Percentiles rank a stretch among this genome's conserved stretches.
These are phyloP conservation scores for Epicoccum sorghinum DNA, from an alignment of 2,329 filamentous ascomycete species.

Conservation along the genomic window DNA sequence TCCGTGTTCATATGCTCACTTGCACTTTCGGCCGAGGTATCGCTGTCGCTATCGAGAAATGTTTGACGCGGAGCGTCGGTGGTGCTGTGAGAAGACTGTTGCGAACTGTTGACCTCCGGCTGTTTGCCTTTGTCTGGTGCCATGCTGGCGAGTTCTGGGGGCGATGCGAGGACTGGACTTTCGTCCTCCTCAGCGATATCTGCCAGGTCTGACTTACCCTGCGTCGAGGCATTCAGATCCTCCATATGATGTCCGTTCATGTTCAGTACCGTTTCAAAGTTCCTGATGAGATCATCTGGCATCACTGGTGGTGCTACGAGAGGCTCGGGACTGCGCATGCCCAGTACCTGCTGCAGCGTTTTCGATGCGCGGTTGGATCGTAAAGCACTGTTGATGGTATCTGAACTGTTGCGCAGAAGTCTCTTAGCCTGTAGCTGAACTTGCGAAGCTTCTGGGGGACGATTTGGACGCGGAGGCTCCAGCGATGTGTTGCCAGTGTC, in stretches of 20 bases:
- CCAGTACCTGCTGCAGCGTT: conserved; percentile 22
- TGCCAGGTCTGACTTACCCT: not conserved
- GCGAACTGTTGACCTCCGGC: not conserved
- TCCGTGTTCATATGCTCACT: not conserved
- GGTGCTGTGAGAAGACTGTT: not conserved
- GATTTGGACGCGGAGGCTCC: too few relatives aligned
- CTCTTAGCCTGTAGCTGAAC: too few relatives aligned
- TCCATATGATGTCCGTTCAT: not conserved
- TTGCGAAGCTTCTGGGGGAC: too few relatives aligned
- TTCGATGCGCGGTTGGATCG: conserved; percentile 10
- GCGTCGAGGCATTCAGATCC: not conserved
- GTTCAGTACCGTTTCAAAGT: not conserved
- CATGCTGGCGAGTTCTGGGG: not conserved
- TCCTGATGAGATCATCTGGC: not conserved
- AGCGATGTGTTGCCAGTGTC: too few relatives aligned
- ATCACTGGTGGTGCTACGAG: conserved; percentile 10
- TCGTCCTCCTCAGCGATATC: conserved; percentile 10
- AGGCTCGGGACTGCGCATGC: conserved; percentile 14
- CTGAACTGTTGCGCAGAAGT: not conserved
- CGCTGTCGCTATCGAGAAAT: not conserved
- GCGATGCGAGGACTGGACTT: not conserved
- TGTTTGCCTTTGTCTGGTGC: not conserved
- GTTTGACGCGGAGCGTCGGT: not conserved
- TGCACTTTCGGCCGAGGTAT: not conserved
- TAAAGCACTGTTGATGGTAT: not conserved